Base-by-base conservation (phyloP, 2,329 filamentous ascomycete species). In the Colletotrichum euphorbiae region DNA sequence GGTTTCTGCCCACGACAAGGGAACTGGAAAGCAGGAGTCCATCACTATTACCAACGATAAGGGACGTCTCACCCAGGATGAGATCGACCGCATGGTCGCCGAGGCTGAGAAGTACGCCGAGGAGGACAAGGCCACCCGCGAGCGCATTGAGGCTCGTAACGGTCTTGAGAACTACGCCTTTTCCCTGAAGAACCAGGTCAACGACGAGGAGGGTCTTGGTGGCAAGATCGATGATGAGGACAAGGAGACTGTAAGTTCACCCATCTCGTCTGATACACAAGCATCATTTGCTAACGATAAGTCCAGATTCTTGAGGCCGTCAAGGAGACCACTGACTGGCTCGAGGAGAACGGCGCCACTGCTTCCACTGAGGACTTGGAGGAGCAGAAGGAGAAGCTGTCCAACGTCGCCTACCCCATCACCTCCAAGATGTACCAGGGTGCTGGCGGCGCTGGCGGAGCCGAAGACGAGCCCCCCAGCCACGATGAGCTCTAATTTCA, bases 21-120 rank as follows among this genome's bases (percentile, higher is more conserved):
- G 94, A 80, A 98, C 95, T 76, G 96, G 96, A 82, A 98, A 98
- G 89, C 90, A 89, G 71, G 94, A 99, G 87, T 94, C 92, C 72
- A 98, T 99, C 82, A 98, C 96, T 75, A 99, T 99, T 80, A 98
- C 92, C 85, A 98, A 99, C 85, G 96, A 99, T 85, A 98, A 98
- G 91, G 96, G 96, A 74, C 95, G 96, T 81, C 91, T 99, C 59
- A 94, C 92, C 76, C 91, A 92, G 77, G 96, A 99, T 75, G 96
- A 99, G 83, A 99, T 99, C 75, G 95, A 98, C 82, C 96, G 96
- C 82, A 99, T 99, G 96, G 94, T 99, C 72, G 90, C 91, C 74
- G 96, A 99, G 84, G 96, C 96, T 70, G 96, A 98, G 90, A 93
- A 98, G 85, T 98, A 94, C 80, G 96, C 96, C 78, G 96, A 99